Base-by-base conservation (phyloP, 768 basidiomycete species). In the Mycena indigotica region DNA sequence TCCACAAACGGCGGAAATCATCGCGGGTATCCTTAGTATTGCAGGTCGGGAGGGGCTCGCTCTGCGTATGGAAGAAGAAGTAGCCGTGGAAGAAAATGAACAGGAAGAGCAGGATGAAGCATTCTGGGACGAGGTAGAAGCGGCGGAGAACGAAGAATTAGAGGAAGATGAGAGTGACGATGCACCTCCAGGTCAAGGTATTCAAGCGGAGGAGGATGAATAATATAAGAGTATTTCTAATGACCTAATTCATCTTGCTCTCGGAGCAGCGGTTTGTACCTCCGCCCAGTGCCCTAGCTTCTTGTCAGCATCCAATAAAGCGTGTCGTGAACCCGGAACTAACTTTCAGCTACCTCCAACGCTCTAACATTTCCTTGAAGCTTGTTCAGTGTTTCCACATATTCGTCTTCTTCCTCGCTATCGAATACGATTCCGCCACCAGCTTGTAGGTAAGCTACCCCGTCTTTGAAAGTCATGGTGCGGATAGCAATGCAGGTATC, bases 401-500 rank as follows among this genome's bases (percentile, higher is more conserved):
- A 98, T 70, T 99, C 97, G n/a, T 97, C 95, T 69, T 96, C 91
- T 70, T 99, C 97, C 17, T 93, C 88, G 65, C 93, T 95, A 72
- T 99, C 97, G 63, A 88, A 94, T 10, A 99, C 97, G 63, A 99
- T 97, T 1, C 96, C 96, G 52, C 96, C 97, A 5, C 96, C 95
- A 32, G 97, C 97, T 70, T 98, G 95, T 45, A 98, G 75, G 71
- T 98, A 98, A 21, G 85, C 92, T 19, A 86, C 78, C 2, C 95
- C 94, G 63, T 95, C 83, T 73, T 97, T 98, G 80, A 97, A 98
- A 1, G 88, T 84, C 93, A 98, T 98, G 4, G 95, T 98, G 28
- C 97, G 86, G 66, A 99, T 98, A 4, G 97, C 96, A 66, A 99
- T 99, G 74, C 96, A 98, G 0, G 93, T 97, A 71, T 99, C 97